These are phyloP conservation scores for Puccinia triticina DNA, from an alignment of 1,284 basidiomycete genomes.

Conservation along the genomic window DNA sequence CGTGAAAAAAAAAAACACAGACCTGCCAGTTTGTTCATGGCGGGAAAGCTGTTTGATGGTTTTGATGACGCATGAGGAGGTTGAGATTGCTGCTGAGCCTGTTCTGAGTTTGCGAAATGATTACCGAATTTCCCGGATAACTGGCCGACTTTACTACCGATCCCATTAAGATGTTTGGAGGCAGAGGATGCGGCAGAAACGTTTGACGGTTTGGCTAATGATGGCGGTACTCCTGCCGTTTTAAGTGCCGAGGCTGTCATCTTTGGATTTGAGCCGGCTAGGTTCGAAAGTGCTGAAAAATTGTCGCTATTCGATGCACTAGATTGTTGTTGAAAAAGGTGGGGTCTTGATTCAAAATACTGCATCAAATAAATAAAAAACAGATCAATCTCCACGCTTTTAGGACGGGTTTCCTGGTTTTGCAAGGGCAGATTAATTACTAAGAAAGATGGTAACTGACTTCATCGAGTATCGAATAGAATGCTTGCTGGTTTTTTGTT, in stretches of 20 bases:
- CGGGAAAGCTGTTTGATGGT: background rate
- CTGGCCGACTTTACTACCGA: conserved; percentile 41
- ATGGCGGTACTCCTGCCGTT: conserved; percentile 40
- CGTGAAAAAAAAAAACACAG: background rate
- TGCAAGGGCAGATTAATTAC: too few relatives aligned
- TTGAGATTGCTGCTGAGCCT: conserved; percentile 5
- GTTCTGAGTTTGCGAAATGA: conserved; percentile 19
- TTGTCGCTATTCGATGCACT: conserved; percentile 10
- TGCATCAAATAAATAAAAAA: background rate
- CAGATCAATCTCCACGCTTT: background rate
- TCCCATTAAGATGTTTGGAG: conserved; percentile 36
- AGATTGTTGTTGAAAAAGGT: conserved; percentile 36
- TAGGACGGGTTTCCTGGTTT: too few relatives aligned
- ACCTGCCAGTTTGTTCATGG: conserved; percentile 44
- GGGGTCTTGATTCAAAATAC: conserved; percentile 49
- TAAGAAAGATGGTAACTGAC: background rate
- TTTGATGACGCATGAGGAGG: conserved; percentile 9
- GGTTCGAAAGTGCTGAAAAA: conserved; percentile 5
- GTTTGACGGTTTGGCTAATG: conserved; percentile 40
- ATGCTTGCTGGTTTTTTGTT: conserved; percentile 34
- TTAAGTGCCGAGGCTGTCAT: conserved; percentile 42
- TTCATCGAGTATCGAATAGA: conserved; percentile 51
- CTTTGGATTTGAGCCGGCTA: conserved; percentile 38
- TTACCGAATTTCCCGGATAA: conserved; percentile 44
- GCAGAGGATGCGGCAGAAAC: conserved; percentile 33